phyloP scores from a whole-genome alignment of 2,329 filamentous ascomycete species.

The Talaromyces pinophilus region DNA sequence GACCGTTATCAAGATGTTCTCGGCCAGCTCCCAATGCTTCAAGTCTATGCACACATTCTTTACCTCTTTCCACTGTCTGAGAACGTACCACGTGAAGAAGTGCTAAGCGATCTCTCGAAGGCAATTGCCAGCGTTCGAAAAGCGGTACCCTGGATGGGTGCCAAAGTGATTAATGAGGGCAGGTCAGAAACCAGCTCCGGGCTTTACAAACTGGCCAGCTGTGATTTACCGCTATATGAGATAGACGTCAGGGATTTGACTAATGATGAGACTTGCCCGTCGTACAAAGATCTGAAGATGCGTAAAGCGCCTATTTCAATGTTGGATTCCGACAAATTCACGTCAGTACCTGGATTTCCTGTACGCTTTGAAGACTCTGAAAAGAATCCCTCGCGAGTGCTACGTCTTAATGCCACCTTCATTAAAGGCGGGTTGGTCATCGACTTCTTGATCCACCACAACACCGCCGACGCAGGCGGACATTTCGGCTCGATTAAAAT shows the following conservation, averaged over 20 bases:
- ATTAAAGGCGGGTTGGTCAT: constrained; percentile 18
- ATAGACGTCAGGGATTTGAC: constrained; percentile 12
- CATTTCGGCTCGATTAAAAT: constrained; percentile 11
- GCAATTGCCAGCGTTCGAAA: constrained; percentile 23
- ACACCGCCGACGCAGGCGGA: constrained; percentile 25
- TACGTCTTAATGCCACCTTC: constrained; percentile 13
- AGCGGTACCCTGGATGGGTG: constrained; percentile 30
- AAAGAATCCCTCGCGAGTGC: constrained; percentile 12
- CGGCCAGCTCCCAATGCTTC: constrained; percentile 26
- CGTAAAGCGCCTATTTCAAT: constrained; percentile 18
- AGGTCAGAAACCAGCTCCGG: constrained; percentile 1
- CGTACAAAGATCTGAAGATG: constrained; percentile 16
- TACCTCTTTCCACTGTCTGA: constrained; percentile 20
- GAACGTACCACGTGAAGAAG: constrained; percentile 1
- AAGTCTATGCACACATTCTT: constrained; percentile 27
- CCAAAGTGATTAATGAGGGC: constrained; percentile 27
- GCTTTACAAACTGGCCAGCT: constrained; percentile 3
- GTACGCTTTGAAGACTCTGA: constrained; percentile 12
- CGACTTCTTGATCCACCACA: constrained; percentile 22
- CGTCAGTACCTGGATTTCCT: constrained; percentile 14
- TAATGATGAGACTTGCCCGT: neutral
- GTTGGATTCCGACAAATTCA: constrained; percentile 11
- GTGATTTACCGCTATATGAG: neutral
- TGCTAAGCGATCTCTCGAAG: constrained; percentile 18
- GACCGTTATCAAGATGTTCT: constrained; percentile 25